Evolutionary conservation across 768 basidiomycete genomes (phyloP), one percentile per base, ranked within the genome.

Genomic region (Antrodiella citrinella): DNA sequence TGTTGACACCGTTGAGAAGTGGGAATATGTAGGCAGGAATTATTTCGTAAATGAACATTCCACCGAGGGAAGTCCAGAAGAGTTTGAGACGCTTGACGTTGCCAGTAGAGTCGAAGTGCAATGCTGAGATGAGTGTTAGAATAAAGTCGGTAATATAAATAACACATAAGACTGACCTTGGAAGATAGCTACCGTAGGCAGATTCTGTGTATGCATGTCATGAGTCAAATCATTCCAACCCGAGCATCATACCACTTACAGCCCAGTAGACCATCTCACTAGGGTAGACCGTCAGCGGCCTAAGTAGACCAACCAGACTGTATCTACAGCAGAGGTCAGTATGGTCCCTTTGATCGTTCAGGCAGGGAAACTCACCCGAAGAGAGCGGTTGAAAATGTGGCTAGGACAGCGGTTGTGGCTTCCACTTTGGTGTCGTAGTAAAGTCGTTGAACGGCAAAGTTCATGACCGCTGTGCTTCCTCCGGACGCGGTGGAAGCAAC

Each of bases 221-320:
- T 38, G 21, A 4, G 19, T n/a, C 11, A 18, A 40, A 22, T 4
- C 38, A 15, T 13, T 7, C 15, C 9, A 20, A 45, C 13, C 21
- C 24, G 10, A n/a, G n/a, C n/a, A n/a, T n/a, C n/a, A n/a, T n/a
- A n/a, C n/a, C 2, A 67, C 73, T 52, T 57, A 78, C 78, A 40
- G 52, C 48, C 78, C 78, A 80, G 54, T 80, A 81, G 15, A 82
- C 78, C 77, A 78, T 78, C 59, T 80, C 78, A n/a, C 75, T 73
- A 0, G 78, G 78, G 58, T 81, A 79, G 4, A 81, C 77, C 0
- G 76, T 77, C 19, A 82, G 65, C 2, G 80, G 78, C 2, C 80
- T 74, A 9, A 81, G 64, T 3, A 84, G 56, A 2, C 82, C 81
- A 4, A 79, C 78, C 4, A 84, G 62, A 2, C 80, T 80, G 54